Evolutionary conservation across 2,329 filamentous ascomycete species (phyloP).

Genomic region (Juglanconis oblonga): DNA sequence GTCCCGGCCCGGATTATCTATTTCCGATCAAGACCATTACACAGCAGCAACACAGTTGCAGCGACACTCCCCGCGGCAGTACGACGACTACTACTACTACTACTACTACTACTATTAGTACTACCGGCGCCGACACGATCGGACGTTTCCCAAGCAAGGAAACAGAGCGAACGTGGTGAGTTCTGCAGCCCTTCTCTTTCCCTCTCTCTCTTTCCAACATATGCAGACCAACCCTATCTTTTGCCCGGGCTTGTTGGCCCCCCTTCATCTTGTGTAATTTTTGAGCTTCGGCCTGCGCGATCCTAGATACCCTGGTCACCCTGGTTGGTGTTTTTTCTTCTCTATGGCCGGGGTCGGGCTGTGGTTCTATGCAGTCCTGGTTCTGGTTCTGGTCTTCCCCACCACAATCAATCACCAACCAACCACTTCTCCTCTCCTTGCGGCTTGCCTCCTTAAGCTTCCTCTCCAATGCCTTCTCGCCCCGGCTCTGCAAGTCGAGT

Average conservation of each 20-base stretch:
- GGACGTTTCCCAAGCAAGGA: not conserved
- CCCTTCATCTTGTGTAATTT: not conserved
- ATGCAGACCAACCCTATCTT: not conserved
- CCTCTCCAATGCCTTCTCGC: not conserved
- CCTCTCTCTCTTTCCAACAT: not conserved
- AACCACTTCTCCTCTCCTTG: not conserved
- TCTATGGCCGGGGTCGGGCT: not conserved
- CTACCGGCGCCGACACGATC: not conserved
- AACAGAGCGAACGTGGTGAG: conserved; percentile 14
- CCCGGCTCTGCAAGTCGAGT: not conserved
- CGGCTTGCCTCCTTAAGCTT: not conserved
- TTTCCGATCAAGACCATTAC: conserved; percentile 6
- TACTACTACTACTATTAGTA: not conserved
- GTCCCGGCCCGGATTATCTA: not conserved
- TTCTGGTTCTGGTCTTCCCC: conserved; percentile 3
- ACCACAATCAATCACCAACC: conserved; percentile 1
- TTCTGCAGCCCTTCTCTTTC: not conserved
- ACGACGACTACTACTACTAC: not conserved
- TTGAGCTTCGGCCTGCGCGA: not conserved
- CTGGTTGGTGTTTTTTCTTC: not conserved
- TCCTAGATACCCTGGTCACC: not conserved
- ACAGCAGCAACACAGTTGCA: conserved; percentile 1
- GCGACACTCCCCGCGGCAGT: not conserved
- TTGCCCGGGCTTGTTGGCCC: not conserved
- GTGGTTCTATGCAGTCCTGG: conserved; percentile 3